phyloP scores from a whole-genome alignment of 441 rosid genomes.

The Flueggea neowawraea region DNA sequence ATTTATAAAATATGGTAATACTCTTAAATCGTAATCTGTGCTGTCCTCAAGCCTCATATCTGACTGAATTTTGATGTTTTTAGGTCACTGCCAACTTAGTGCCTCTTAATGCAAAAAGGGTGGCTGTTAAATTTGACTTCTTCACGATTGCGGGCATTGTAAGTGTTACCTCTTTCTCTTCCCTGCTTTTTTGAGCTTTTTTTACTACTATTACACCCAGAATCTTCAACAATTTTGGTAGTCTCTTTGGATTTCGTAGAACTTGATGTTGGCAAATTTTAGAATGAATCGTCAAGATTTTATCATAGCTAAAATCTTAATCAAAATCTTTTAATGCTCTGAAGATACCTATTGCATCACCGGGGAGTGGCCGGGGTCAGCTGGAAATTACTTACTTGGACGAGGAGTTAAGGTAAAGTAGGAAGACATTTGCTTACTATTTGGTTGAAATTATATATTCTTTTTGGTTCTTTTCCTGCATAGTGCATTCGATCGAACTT shows the following conservation, averaged over 20 bases:
- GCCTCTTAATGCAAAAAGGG: slow-evolving; percentile 38
- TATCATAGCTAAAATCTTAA: no score
- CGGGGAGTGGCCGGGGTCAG: slow-evolving; percentile 48
- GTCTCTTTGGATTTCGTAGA: no score
- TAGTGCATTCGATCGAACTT: no score
- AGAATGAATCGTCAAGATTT: no score
- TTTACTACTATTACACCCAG: background rate
- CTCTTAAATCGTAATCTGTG: no score
- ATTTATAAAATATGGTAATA: no score
- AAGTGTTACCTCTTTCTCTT: slow-evolving; percentile 9
- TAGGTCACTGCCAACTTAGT: slow-evolving; percentile 46
- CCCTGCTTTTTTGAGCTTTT: background rate
- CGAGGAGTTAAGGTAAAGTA: slow-evolving; percentile 27
- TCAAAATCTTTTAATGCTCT: background rate
- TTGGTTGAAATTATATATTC: slow-evolving; percentile 11
- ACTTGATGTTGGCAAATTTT: no score
- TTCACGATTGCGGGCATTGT: slow-evolving; percentile 39
- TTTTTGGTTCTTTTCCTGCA: background rate
- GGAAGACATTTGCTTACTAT: no score
- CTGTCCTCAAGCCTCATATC: no score
- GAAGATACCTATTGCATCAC: slow-evolving; percentile 34
- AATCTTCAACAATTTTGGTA: no score
- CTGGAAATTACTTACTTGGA: slow-evolving; percentile 48
- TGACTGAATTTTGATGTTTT: background rate
- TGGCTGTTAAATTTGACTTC: slow-evolving; percentile 49